These are phyloP conservation scores for Suillus lakei DNA, from an alignment of 768 basidiomycete species.

Conservation along the genomic window DNA sequence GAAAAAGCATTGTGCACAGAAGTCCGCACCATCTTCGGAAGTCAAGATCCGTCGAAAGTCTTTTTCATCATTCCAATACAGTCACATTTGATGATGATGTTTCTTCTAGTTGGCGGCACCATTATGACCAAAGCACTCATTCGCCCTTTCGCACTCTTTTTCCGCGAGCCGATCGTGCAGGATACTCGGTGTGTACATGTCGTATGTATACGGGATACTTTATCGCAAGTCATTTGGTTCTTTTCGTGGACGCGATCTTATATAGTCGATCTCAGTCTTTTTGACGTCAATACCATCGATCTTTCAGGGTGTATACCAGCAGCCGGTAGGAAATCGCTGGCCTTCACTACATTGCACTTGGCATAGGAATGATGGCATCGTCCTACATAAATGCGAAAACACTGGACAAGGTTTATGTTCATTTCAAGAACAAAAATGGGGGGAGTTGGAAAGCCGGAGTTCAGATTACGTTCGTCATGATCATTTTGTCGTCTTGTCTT, in stretches of 20 bases:
- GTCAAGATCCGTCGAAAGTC: conserved; percentile 48
- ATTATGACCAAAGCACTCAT: conserved; percentile 58
- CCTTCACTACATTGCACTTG: conserved; percentile 67
- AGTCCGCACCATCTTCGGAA: conserved; percentile 55
- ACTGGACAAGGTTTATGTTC: conserved; percentile 59
- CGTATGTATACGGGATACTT: conserved; percentile 66
- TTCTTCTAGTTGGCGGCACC: conserved; percentile 48
- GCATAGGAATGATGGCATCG: conserved; percentile 58
- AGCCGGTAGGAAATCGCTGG: conserved; percentile 38
- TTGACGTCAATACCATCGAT: conserved; percentile 67
- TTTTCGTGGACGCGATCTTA: not conserved
- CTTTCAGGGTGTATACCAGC: conserved; percentile 54
- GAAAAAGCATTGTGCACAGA: conserved; percentile 47
- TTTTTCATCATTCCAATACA: not conserved
- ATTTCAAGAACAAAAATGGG: conserved; percentile 54
- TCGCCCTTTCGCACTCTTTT: conserved; percentile 70
- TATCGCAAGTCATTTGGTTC: conserved; percentile 47
- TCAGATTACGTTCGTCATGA: conserved; percentile 45
- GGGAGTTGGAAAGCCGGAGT: conserved; percentile 59
- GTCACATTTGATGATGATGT: not conserved
- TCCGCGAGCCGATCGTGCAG: conserved; percentile 65
- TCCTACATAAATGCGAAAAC: conserved; percentile 58
- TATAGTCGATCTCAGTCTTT: conserved; percentile 50
- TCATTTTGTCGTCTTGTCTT: conserved; percentile 11
- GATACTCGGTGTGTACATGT: conserved; percentile 71